phyloP scores from a whole-genome alignment of 495 filamentous ascomycete species.

The Podospora bellae-mahoneyi region DNA sequence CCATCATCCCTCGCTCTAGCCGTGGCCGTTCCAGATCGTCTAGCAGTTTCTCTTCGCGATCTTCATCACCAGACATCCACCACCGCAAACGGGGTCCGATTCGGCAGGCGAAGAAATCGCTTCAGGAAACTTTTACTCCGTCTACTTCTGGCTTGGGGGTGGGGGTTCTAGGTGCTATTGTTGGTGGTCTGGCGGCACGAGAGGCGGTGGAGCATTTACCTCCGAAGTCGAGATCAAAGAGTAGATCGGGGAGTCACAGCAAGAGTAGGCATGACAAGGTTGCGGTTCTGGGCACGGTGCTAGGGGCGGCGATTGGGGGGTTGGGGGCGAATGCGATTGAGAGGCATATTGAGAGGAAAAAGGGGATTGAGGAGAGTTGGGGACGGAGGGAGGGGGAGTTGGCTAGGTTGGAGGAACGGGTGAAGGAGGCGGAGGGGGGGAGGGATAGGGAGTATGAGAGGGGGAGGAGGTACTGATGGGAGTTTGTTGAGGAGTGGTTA shows the following conservation, averaged over 20 bases:
- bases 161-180: constrained; percentile 43
- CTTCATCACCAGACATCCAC: not conserved
- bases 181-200: constrained; percentile 42
- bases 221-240: not conserved
- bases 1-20: constrained; percentile 2
- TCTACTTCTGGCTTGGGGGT: constrained; percentile 42
- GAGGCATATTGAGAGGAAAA: constrained; percentile 35
- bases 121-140: constrained; percentile 34
- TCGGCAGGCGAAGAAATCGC: constrained; percentile 30
- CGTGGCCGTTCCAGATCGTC: not conserved
- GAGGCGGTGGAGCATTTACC: constrained; percentile 32
- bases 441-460: constrained; percentile 4
- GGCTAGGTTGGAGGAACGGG: constrained; percentile 3
- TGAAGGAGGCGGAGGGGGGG: constrained; percentile 10
- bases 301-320: constrained; percentile 46
- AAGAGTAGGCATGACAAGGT: constrained; percentile 1
- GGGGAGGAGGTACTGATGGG: not conserved
- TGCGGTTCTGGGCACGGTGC: constrained; percentile 38
- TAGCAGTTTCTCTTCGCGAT: not conserved
- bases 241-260: not conserved
- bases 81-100: constrained; percentile 13
- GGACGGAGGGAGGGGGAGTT: constrained; percentile 4
- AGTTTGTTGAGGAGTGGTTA: not conserved
- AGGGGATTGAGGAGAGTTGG: constrained; percentile 7
- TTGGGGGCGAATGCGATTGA: constrained; percentile 47